A percentile compares a stretch with the other conserved stretches of the same genome.
Conservation (phyloP, 2,329 filamentous ascomycete species). For the Trichoderma sp. region DNA sequence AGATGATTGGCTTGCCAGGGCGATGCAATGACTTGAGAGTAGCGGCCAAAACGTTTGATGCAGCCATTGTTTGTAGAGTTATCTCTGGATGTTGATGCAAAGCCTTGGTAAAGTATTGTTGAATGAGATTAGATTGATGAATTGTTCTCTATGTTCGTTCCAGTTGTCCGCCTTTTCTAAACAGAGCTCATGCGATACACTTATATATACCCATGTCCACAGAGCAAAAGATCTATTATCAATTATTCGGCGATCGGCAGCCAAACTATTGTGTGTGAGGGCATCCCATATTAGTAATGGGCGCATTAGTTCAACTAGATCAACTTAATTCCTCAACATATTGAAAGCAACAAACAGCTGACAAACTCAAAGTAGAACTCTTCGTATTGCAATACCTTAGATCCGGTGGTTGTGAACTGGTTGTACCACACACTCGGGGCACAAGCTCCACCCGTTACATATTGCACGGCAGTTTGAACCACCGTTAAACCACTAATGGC, state of each 20-base stretch:
- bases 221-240: neutral
- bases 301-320: neutral
- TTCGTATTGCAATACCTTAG: neutral
- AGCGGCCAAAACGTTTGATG: neutral
- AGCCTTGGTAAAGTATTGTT: neutral
- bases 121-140: too few species aligned
- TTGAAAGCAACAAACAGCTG: neutral
- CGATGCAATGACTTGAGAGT: neutral
- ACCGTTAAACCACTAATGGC: neutral
- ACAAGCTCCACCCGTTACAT: neutral
- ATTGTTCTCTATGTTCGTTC: too few species aligned
- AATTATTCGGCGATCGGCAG: neutral
- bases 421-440: neutral
- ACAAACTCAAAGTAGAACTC: neutral
- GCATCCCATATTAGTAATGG: neutral
- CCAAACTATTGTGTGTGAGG: neutral
- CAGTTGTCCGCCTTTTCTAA: too few species aligned
- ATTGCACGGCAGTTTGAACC: neutral
- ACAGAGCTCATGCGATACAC: neutral
- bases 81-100: neutral
- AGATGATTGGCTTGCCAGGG: neutral
- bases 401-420: neutral
- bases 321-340: neutral
- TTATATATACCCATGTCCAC: neutral
- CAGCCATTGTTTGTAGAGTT: neutral